Percentiles rank a stretch among this genome's conserved stretches.
These are phyloP conservation scores for Haplographium delicatum DNA, from an alignment of 495 filamentous ascomycete genomes.

Conservation along the genomic window DNA sequence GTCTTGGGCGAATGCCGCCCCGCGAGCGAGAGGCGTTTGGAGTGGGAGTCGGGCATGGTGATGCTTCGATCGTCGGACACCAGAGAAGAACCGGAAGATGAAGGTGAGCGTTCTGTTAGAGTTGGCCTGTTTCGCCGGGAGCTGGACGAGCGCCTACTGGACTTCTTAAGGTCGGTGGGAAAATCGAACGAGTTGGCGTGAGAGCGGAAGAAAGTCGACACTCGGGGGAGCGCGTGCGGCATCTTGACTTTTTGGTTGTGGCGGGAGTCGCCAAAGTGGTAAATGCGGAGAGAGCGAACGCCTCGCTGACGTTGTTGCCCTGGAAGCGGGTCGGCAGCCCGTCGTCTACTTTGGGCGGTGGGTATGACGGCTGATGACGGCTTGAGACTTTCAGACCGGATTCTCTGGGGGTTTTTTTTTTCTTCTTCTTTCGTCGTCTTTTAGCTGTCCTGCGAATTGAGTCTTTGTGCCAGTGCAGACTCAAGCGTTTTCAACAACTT, in stretches of 20 bases:
- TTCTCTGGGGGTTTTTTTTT: too few relatives aligned
- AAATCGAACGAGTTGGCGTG: constrained; percentile 31
- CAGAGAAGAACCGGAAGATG: constrained; percentile 23
- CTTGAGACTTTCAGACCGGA: too few relatives aligned
- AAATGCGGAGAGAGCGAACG: background rate
- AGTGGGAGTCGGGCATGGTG: constrained; percentile 30
- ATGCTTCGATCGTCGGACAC: constrained; percentile 20
- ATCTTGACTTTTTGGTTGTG: constrained; percentile 29
- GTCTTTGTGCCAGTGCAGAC: too few relatives aligned
- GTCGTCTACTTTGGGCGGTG: too few relatives aligned
- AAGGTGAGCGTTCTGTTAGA: constrained; percentile 22
- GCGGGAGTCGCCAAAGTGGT: background rate
- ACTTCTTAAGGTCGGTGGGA: constrained; percentile 22
- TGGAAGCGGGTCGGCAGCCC: too few relatives aligned
- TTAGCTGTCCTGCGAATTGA: too few relatives aligned
- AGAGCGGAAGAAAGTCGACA: constrained; percentile 43
- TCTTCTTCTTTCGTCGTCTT: too few relatives aligned
- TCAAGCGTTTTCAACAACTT: too few relatives aligned
- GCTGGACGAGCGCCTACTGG: constrained; percentile 14
- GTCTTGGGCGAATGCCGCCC: constrained; percentile 39
- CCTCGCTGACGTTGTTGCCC: too few relatives aligned
- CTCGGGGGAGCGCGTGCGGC: constrained; percentile 37
- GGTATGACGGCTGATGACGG: too few relatives aligned
- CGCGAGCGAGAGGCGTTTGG: constrained; percentile 44
- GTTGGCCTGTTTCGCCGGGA: constrained; percentile 3